phyloP scores from a whole-genome alignment of 2,329 filamentous ascomycete species.

The Cordyceps tenuipes region DNA sequence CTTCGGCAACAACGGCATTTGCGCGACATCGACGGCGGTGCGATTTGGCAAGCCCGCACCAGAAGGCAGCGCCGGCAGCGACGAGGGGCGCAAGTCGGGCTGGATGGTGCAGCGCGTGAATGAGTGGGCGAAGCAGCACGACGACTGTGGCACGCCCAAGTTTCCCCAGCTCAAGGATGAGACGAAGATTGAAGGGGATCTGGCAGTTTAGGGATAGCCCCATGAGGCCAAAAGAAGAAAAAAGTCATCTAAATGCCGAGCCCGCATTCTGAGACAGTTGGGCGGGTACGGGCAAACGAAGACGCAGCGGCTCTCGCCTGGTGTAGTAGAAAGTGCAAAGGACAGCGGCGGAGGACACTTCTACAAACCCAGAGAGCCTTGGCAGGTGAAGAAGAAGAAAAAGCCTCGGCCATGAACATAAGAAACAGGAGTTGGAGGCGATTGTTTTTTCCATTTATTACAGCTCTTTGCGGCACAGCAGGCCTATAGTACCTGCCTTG shows the following conservation, averaged over 20 bases:
- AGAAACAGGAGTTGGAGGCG: neutral
- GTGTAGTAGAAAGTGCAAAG: too few species aligned
- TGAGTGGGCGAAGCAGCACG: conserved; percentile 30
- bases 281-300: too few species aligned
- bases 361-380: neutral
- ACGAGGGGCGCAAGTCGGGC: conserved; percentile 30
- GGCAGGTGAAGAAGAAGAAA: neutral
- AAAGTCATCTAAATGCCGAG: too few species aligned
- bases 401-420: neutral
- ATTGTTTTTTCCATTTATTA: neutral
- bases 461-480: neutral
- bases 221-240: too few species aligned
- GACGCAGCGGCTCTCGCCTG: too few species aligned
- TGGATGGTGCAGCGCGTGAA: conserved; percentile 35
- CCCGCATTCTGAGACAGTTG: too few species aligned
- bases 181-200: neutral
- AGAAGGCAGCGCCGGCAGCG: conserved; percentile 15
- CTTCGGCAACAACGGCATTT: conserved; percentile 27
- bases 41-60: conserved; percentile 31
- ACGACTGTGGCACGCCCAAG: conserved; percentile 24
- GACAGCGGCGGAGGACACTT: neutral
- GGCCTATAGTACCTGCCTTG: neutral
- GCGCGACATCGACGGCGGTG: conserved; percentile 27
- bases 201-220: too few species aligned
- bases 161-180: conserved; percentile 21